These are phyloP conservation scores for Fusarium neocosmosporiellum DNA, from an alignment of 2,329 filamentous ascomycete species.

Conservation along the genomic window DNA sequence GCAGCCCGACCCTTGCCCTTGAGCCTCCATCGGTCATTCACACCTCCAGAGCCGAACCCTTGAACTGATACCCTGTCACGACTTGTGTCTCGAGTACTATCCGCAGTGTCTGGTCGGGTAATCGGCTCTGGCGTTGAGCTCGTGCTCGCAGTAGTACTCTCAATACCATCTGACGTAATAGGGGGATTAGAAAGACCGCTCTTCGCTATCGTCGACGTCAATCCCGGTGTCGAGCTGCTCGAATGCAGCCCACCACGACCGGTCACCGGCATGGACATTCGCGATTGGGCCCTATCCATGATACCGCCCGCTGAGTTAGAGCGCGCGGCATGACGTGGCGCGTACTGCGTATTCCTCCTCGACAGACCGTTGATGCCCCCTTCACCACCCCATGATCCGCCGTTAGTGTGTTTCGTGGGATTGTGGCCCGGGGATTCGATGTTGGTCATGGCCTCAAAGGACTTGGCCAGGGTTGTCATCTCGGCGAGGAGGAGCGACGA, in stretches of 20 bases:
- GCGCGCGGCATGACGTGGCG: constrained; percentile 56
- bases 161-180: constrained; percentile 61
- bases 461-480: constrained; percentile 79
- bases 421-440: constrained; percentile 80
- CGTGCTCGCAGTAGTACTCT: constrained; percentile 49
- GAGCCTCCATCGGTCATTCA: constrained; percentile 81
- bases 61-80: constrained; percentile 71
- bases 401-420: constrained; percentile 55
- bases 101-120: constrained; percentile 53
- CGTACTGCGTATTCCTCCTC: constrained; percentile 68
- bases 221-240: constrained; percentile 57
- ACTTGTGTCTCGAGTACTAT: constrained; percentile 61
- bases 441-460: constrained; percentile 76
- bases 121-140: constrained; percentile 56
- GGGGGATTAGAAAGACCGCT: constrained; percentile 62
- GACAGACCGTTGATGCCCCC: constrained; percentile 49
- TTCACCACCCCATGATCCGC: constrained; percentile 55
- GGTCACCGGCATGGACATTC: constrained; percentile 84
- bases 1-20: constrained; percentile 84
- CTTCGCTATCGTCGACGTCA: constrained; percentile 63
- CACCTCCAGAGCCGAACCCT: constrained; percentile 77
- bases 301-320: constrained; percentile 65
- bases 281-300: constrained; percentile 69
- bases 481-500: constrained; percentile 79
- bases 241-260: constrained; percentile 57